These are phyloP conservation scores for Eremothecium gossypii DNA, from an alignment of 1,139 yeast genomes.

Conservation along the genomic window DNA sequence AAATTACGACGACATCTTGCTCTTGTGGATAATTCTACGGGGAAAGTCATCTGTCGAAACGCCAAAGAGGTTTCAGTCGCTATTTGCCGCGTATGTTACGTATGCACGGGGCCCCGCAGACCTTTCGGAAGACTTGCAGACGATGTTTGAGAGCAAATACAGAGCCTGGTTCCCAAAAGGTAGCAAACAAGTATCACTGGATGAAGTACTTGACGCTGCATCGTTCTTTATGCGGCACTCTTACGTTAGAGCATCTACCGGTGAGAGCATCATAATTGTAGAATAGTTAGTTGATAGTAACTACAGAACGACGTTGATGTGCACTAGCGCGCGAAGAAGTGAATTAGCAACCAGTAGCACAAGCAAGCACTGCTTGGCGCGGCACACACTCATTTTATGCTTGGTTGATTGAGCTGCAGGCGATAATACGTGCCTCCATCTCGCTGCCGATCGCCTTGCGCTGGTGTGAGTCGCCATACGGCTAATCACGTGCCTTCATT, in stretches of 20 bases:
- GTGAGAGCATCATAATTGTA: conserved; percentile 12
- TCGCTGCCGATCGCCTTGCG: too few relatives aligned
- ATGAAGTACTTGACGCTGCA: conserved; percentile 11
- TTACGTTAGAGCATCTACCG: conserved; percentile 16
- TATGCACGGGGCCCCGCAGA: background rate
- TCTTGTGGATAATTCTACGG: conserved; percentile 22
- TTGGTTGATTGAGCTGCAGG: too few relatives aligned
- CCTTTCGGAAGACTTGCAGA: background rate
- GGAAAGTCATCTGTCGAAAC: background rate
- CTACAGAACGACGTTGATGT: too few relatives aligned
- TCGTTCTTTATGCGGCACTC: conserved; percentile 13
- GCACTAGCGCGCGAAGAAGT: too few relatives aligned
- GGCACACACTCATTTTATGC: too few relatives aligned
- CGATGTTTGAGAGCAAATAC: background rate
- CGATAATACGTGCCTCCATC: too few relatives aligned
- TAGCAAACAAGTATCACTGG: conserved; percentile 2
- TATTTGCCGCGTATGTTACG: background rate
- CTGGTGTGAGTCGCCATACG: too few relatives aligned
- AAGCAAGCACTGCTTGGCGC: too few relatives aligned
- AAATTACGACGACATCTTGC: conserved; percentile 15
- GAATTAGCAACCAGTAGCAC: too few relatives aligned
- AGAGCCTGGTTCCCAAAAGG: conserved; percentile 8
- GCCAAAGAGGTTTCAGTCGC: background rate
- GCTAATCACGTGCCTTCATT: too few relatives aligned
- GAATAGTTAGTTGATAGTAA: background rate